These are phyloP conservation scores for Aureobasidium sp. DNA, from an alignment of 2,329 filamentous ascomycete species.

Conservation along the genomic window DNA sequence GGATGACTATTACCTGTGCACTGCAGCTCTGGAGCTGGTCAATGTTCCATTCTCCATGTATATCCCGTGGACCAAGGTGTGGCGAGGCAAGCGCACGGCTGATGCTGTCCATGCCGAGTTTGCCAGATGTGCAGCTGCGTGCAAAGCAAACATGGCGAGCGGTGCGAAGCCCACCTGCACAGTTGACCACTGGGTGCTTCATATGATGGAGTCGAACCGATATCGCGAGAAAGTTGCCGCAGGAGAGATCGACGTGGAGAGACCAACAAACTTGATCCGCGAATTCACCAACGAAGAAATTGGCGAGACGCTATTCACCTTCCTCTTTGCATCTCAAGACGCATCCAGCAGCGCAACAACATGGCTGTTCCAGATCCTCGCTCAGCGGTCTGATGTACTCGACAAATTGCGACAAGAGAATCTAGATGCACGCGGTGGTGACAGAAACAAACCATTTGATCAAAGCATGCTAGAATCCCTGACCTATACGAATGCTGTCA, in stretches of 20 bases:
- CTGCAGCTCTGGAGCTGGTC: slow-evolving; percentile 14
- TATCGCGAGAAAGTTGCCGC: slow-evolving; percentile 73
- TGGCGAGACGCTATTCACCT: slow-evolving; percentile 86
- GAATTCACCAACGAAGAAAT: slow-evolving; percentile 88
- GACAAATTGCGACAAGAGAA: slow-evolving; percentile 72
- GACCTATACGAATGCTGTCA: slow-evolving; percentile 46
- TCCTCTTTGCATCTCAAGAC: slow-evolving; percentile 95
- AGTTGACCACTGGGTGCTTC: slow-evolving; percentile 87
- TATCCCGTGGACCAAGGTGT: slow-evolving; percentile 87
- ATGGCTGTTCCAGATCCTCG: slow-evolving; percentile 92
- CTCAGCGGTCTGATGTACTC: slow-evolving; percentile 86
- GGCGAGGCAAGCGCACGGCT: slow-evolving; percentile 93
- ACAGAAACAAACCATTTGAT: slow-evolving; percentile 2
- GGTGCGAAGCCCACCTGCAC: slow-evolving; percentile 84
- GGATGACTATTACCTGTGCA: slow-evolving; percentile 13
- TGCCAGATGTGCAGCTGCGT: slow-evolving; percentile 83
- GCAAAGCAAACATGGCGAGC: slow-evolving; percentile 85
- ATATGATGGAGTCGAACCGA: slow-evolving; percentile 75
- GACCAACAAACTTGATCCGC: slow-evolving; percentile 75
- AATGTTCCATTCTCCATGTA: slow-evolving; percentile 54
- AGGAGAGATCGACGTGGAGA: slow-evolving; percentile 63
- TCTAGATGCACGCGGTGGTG: slow-evolving; percentile 18
- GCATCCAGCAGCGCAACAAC: slow-evolving; percentile 89
- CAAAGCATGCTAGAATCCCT: slow-evolving; percentile 43
- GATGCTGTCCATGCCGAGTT: slow-evolving; percentile 90